Evolutionary conservation across 148 eudicot genomes (phyloP), one percentile per base, ranked within the genome.

Genomic region (Spergularia bocconei): DNA sequence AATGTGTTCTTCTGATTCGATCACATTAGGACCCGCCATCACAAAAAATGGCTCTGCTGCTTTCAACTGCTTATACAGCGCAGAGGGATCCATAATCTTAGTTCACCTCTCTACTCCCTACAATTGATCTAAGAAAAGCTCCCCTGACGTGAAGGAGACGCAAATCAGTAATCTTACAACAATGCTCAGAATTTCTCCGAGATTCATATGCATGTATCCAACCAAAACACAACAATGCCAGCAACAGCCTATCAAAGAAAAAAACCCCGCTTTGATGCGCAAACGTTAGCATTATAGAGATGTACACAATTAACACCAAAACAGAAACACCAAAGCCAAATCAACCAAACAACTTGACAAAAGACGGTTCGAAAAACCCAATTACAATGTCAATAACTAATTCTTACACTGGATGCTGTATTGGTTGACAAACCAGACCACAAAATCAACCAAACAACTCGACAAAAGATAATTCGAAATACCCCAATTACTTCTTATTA

Each of bases 11-110:
- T 95, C 97, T 5, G 99, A 95, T 84, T 95, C 99, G 16, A 95
- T 95, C 79, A 95, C 99, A 84, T 95, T 95, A 29, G 99, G 99
- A 29, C 97, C 99, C 16, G 97, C 97, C 69, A 92, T 71, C 75
- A 95, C 20, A 76, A 95, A 95, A 72, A 92, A 92, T 13, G 99
- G 99, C n/a, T 89, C 85, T 4, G 92, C 89, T 5, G 80, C 87
- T 87, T 89, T 91, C 72, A 91, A 88, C 60, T 91, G 86, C 79
- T 78, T 79, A 79, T 33, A 89, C n/a, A 91, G 79, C 70, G 80
- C 58, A 20, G 96, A 79, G 50, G 91, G 79, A 62, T 91, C 93
- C 93, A 89, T 91, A 13, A 65, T 65, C 62, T 58, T 59, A 48
- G 23, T 50, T 21, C 65, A 48, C 60, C n/a, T 25, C 65, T 21